phyloP scores from a whole-genome alignment of 495 filamentous ascomycete species.

The Annulohypoxylon stygium region DNA sequence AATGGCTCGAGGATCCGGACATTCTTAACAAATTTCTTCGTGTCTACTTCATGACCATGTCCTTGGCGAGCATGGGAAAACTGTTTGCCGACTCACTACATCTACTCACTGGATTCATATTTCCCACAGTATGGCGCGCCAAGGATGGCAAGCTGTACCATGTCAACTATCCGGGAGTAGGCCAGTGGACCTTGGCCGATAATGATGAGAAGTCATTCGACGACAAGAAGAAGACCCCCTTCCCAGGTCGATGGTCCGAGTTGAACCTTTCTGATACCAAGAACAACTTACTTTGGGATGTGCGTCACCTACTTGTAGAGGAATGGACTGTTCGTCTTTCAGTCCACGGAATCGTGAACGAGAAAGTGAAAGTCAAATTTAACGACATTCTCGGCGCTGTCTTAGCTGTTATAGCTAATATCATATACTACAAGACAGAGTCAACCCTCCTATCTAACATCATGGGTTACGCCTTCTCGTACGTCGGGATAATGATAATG shows the following conservation, averaged over 20 bases:
- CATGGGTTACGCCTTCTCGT: conserved; percentile 87
- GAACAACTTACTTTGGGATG: conserved; percentile 56
- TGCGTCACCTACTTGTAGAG: conserved; percentile 59
- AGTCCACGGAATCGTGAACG: conserved; percentile 54
- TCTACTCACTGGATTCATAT: conserved; percentile 75
- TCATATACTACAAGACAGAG: conserved; percentile 76
- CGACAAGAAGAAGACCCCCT: conserved; percentile 57
- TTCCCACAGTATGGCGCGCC: conserved; percentile 73
- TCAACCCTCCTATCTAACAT: conserved; percentile 87
- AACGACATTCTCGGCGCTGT: conserved; percentile 68
- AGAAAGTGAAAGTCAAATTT: conserved; percentile 54
- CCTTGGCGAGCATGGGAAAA: conserved; percentile 77
- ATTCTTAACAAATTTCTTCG: conserved; percentile 87
- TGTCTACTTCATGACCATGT: conserved; percentile 85
- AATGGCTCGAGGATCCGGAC: conserved; percentile 84
- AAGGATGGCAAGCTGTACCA: conserved; percentile 59
- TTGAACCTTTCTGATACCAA: conserved; percentile 43
- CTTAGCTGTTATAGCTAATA: conserved; percentile 69
- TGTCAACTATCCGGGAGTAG: conserved; percentile 54
- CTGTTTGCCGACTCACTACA: conserved; percentile 76
- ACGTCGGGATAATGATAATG: conserved; percentile 82
- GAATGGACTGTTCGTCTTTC: conserved; percentile 63
- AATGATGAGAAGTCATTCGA: conserved; percentile 44
- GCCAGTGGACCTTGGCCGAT: conserved; percentile 38
- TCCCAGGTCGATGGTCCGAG: conserved; percentile 58